Base-by-base conservation (phyloP, 495 filamentous ascomycete species). In the Xylaria cubensis region DNA sequence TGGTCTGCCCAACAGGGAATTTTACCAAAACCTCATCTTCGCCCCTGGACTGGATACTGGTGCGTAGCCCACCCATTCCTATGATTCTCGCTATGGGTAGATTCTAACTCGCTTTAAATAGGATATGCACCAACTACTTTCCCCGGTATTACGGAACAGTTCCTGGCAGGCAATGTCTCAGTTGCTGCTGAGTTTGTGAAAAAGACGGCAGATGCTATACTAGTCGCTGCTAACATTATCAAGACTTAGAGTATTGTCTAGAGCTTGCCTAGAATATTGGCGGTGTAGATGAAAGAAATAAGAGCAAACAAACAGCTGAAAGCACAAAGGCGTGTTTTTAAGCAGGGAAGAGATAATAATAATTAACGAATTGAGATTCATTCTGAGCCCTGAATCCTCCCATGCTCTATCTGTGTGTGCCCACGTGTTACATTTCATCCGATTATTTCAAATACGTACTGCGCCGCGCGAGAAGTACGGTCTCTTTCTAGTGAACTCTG, bases 11-110 rank as follows among this genome's bases (percentile, higher is more conserved):
- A 89, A 91, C 64, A 87, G 94, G 67, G 89, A 92, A 61, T 95
- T 95, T 81, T 97, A 92, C 81, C 93, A 92, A 75, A 93, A 97
- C 83, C 87, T 96, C 64, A 82, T 97, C 34, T 94, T 93, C 76
- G 93, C 90, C 0, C 94, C 94, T 36, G 86, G 93, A 12, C 32
- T 81, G 13, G 80, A 82, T 46, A 84, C 82, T 50, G 77, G 75
- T 79, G 0, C 41, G 74, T 76, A 62, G 15, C 41, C 24, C 39
- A 15, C 7, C 15, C 15, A 7, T n/a, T 15, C 29, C 36, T 26
- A 21, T 34, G 4, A 3, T n/a, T 8, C 36, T 68, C 6, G 15
- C 44, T 17, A 8, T 8, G 17, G n/a, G 53, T 15, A 62, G 5
- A 19, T 19, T 19, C 32, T 64, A 48, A 66, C 50, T 41, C 8